Evolutionary conservation across 2,329 filamentous ascomycete species (phyloP).

Genomic region (Pestalotiopsis fici): DNA sequence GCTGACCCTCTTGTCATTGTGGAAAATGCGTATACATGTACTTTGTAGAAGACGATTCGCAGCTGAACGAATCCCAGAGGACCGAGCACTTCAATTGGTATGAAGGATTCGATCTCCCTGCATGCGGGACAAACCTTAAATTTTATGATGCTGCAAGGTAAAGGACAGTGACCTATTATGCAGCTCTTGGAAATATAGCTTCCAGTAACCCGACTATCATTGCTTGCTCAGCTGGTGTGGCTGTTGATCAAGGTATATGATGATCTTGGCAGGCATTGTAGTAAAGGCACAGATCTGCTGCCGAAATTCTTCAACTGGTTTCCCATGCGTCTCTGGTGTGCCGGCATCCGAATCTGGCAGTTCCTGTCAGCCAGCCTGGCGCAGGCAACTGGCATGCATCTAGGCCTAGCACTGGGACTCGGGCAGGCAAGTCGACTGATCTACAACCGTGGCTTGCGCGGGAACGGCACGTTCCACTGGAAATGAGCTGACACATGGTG

Average conservation of each 20-base stretch:
- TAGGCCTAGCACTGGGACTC: background rate
- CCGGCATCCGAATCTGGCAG: background rate
- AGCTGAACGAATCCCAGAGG: background rate
- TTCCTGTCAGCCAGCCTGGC: background rate
- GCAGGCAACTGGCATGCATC: background rate
- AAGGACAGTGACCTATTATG: background rate
- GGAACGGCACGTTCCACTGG: constrained; percentile 4
- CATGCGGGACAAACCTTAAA: constrained; percentile 3
- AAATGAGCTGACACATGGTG: background rate
- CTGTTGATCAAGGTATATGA: background rate
- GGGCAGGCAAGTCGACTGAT: background rate
- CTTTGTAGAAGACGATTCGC: background rate
- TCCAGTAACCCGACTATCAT: background rate
- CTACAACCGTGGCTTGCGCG: background rate
- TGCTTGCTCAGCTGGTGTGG: background rate
- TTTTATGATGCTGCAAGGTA: background rate
- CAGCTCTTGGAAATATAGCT: background rate
- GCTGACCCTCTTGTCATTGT: background rate
- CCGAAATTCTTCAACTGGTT: background rate
- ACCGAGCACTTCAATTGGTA: background rate
- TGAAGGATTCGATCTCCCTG: background rate
- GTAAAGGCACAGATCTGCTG: background rate
- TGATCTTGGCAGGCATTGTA: background rate
- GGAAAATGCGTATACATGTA: background rate
- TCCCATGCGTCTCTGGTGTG: background rate